Conservation (phyloP, 176 grass and related monocot genomes). For the Eremochloa ophiuroides region DNA sequence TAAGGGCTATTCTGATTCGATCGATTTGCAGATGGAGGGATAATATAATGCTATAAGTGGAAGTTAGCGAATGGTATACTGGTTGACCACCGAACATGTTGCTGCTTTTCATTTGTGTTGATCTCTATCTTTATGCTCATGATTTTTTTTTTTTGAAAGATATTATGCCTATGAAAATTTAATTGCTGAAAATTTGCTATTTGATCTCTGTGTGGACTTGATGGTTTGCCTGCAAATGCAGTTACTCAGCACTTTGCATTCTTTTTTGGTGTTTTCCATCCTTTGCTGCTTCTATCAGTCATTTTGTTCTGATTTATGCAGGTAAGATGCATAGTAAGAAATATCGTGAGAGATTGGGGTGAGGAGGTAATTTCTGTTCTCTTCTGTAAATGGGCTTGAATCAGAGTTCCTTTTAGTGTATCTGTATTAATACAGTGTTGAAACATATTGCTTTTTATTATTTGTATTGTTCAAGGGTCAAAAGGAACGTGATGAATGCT, state of each 20-base stretch:
- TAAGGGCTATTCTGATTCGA: slow-evolving; percentile 31
- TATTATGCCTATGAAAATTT: background rate
- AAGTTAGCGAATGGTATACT: slow-evolving; percentile 14
- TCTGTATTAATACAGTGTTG: background rate
- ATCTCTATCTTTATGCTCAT: background rate
- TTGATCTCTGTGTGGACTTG: slow-evolving; percentile 2
- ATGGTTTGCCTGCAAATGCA: slow-evolving; percentile 2
- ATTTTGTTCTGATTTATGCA: slow-evolving; percentile 41
- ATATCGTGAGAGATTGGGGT: slow-evolving; percentile 96
- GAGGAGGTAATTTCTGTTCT: slow-evolving; percentile 59
- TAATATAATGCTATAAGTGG: background rate
- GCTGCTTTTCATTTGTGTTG: slow-evolving; percentile 6
- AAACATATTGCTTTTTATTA: slow-evolving; percentile 12
- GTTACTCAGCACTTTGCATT: slow-evolving; percentile 4
- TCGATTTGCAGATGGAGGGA: background rate
- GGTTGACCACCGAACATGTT: background rate
- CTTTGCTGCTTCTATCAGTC: background rate
- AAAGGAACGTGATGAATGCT: slow-evolving; percentile 91
- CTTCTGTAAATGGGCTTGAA: background rate
- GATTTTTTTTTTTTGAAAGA: too few species aligned
- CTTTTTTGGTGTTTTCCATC: background rate
- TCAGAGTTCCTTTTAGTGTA: background rate
- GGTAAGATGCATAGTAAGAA: slow-evolving; percentile 97
- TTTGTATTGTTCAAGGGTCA: slow-evolving; percentile 56
- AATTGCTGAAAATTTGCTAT: background rate